A percentile compares a stretch with the other conserved stretches of the same genome.
These are phyloP conservation scores for Vigna reflexopilosa DNA, from an alignment of 306 rosid genomes.

Conservation along the genomic window DNA sequence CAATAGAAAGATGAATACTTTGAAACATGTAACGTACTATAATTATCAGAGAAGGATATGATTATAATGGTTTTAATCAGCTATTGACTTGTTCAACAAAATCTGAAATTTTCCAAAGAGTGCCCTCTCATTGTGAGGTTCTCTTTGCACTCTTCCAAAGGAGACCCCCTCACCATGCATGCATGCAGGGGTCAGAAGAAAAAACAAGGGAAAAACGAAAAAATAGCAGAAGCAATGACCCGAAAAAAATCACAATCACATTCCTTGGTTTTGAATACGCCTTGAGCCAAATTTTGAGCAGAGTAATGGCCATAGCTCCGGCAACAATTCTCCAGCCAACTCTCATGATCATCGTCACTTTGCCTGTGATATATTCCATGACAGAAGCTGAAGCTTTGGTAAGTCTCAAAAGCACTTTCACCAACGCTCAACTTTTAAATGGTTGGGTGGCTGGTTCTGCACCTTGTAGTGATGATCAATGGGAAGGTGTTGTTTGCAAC, in stretches of 20 bases:
- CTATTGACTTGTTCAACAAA: slow-evolving; percentile 49
- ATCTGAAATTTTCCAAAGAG: slow-evolving; percentile 14
- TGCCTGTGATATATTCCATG: slow-evolving; percentile 44
- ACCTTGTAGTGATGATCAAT: slow-evolving; percentile 54
- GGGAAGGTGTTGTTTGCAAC: slow-evolving; percentile 65
- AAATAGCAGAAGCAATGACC: slow-evolving; percentile 34
- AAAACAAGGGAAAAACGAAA: slow-evolving; percentile 30
- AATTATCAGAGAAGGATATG: slow-evolving; percentile 36
- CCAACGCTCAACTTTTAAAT: slow-evolving; percentile 45
- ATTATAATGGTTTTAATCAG: slow-evolving; percentile 43
- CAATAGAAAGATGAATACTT: not conserved
- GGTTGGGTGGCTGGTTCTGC: slow-evolving; percentile 53
- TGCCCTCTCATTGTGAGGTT: slow-evolving; percentile 49
- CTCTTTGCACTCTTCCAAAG: slow-evolving; percentile 43
- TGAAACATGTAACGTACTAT: not conserved
- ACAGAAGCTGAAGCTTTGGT: slow-evolving; percentile 68
- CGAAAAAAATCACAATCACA: slow-evolving; percentile 42
- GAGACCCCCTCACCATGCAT: slow-evolving; percentile 47
- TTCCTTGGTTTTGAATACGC: slow-evolving; percentile 35
- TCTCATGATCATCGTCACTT: slow-evolving; percentile 31
- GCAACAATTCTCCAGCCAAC: slow-evolving; percentile 42
- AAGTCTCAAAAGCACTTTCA: slow-evolving; percentile 57
- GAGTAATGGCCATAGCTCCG: slow-evolving; percentile 61
- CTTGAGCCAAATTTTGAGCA: slow-evolving; percentile 20
- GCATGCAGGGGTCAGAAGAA: slow-evolving; percentile 45